phyloP scores from a whole-genome alignment of 305 asterid genomes.

The Lippia alba region DNA sequence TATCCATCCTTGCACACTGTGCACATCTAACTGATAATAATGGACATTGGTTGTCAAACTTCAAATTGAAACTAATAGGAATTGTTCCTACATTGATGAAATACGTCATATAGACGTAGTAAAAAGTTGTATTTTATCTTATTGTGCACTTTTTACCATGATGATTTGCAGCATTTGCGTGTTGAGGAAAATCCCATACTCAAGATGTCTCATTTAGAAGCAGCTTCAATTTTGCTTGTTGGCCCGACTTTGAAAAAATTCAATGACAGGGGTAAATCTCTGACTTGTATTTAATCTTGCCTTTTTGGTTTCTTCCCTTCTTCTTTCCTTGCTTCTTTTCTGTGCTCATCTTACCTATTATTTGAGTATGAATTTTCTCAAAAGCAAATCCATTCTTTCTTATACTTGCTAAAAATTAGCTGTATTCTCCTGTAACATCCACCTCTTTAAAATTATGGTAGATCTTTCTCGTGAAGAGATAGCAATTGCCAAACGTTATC shows the following conservation, averaged over 20 bases:
- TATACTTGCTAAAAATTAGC: neutral
- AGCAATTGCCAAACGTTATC: slow-evolving; percentile 87
- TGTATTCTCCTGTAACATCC: slow-evolving; percentile 17
- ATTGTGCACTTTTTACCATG: slow-evolving; percentile 31
- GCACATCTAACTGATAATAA: slow-evolving; percentile 7
- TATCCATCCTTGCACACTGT: neutral
- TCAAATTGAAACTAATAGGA: slow-evolving; percentile 18
- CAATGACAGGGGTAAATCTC: slow-evolving; percentile 83
- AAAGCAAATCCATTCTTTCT: slow-evolving; percentile 4
- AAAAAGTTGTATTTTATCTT: slow-evolving; percentile 16
- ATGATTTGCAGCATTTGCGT: slow-evolving; percentile 87
- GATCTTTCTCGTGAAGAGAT: slow-evolving; percentile 94
- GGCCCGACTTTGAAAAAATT: slow-evolving; percentile 97
- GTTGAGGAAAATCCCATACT: slow-evolving; percentile 99
- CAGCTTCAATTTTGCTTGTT: slow-evolving; percentile 93
- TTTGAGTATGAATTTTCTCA: neutral
- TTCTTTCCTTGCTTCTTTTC: slow-evolving; percentile 4
- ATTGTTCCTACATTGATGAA: too few relatives aligned
- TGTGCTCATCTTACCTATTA: neutral
- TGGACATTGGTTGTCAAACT: slow-evolving; percentile 24
- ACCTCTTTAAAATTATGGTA: slow-evolving; percentile 44
- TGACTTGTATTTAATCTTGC: slow-evolving; percentile 22
- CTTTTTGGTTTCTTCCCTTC: slow-evolving; percentile 22
- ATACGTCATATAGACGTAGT: slow-evolving; percentile 9
- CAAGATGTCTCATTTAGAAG: slow-evolving; percentile 92